Evolutionary conservation across 208 protist species (phyloP), one percentile per base, ranked within the genome.

Genomic region (Leishmania turanica): DNA sequence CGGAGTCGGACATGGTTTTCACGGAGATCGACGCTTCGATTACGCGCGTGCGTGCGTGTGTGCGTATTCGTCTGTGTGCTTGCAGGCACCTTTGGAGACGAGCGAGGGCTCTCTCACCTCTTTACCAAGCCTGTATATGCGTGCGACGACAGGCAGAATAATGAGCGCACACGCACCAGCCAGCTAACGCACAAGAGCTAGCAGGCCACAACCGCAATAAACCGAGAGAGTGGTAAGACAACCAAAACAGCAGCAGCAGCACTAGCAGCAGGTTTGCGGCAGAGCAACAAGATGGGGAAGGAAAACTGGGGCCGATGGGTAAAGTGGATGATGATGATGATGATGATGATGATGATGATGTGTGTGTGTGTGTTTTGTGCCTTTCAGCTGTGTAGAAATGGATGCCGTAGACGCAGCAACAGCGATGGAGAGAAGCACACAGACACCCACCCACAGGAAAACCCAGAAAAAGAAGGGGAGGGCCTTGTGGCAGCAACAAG

Each of bases 1-100:
- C 82, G 0, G 82, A 85, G 72, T 85, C 82, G 37, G 82, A 85
- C 82, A 85, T 85, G 53, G 42, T 31, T 7, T 62, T 66, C 19
- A 5, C 49, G 13, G 49, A 56, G 45, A 58, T 11, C 11, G 2
- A 75, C 8, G 5, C 1, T 2, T n/a, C 45, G 37, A 9, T 21
- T 73, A 19, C 15, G 45, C 45, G 9, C 0, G 0, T 27, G 68
- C 6, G 68, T 58, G n/a, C 19, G 69, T 53, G 69, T 34, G 19
- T 51, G 11, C 40, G 17, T 54, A n/a, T 75, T 6, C 0, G 24
- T 34, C 31, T 64, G 58, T 64, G 31, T 40, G 24, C 27, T 40
- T 56, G 70, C 7, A 51, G 17, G 42, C 7, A 34, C 68, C 27
- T 49, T 42, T 2, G 45, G 24, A 34, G 68, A 73, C 40, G 42